phyloP scores from a whole-genome alignment of 257 asterid species.

The Solanum chilense region DNA sequence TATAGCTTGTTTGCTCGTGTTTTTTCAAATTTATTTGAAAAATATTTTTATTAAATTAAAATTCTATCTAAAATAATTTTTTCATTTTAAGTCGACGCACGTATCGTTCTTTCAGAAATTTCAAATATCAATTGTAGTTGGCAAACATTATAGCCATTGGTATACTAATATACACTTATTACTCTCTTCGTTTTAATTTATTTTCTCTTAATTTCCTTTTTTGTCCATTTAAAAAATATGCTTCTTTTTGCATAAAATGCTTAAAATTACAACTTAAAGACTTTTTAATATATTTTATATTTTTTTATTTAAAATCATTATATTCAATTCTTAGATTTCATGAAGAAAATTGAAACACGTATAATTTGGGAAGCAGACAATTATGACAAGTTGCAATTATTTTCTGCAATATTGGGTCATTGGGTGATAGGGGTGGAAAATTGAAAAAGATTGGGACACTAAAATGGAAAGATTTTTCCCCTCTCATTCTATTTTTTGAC shows the following conservation, averaged over 20 bases:
- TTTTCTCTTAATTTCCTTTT: too few species aligned
- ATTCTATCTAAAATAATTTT: too few species aligned
- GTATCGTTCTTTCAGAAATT: too few species aligned
- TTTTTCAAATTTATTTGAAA: too few species aligned
- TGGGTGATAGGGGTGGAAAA: neutral
- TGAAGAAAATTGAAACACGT: too few species aligned
- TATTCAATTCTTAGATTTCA: too few species aligned
- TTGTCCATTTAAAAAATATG: neutral
- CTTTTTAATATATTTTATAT: neutral
- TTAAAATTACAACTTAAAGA: too few species aligned
- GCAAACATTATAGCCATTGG: neutral
- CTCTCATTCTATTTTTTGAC: neutral
- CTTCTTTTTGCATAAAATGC: too few species aligned
- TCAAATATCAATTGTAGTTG: too few species aligned
- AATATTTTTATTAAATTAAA: too few species aligned
- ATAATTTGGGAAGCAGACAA: neutral
- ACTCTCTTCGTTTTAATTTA: neutral
- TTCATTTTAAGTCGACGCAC: rapidly evolving
- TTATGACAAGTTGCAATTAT: neutral
- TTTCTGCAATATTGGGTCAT: neutral
- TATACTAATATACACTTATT: too few species aligned
- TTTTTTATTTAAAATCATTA: too few species aligned
- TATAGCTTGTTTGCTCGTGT: neutral
- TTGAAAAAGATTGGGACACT: neutral
- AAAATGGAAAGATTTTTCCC: neutral